phyloP scores from a whole-genome alignment of 1,284 basidiomycete species.

The Melampsora larici-populina region DNA sequence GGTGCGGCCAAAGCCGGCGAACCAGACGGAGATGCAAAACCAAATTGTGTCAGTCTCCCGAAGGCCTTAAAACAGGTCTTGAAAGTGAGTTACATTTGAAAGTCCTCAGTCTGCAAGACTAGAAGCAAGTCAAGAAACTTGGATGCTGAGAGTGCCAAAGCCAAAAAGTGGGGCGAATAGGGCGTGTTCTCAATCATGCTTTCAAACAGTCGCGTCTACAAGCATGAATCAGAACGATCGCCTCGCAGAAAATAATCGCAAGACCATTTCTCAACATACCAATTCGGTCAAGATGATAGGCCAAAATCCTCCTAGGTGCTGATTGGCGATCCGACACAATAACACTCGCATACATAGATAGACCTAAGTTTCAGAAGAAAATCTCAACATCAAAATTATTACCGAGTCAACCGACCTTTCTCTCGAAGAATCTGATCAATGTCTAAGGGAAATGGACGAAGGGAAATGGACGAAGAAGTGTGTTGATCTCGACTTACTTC shows the following conservation, averaged over 20 bases:
- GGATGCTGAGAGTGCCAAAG: slow-evolving; percentile 77
- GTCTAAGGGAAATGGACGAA: neutral
- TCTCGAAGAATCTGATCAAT: neutral
- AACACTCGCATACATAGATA: slow-evolving; percentile 90
- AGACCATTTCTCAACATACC: slow-evolving; percentile 57
- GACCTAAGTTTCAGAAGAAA: slow-evolving; percentile 52
- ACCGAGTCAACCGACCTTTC: neutral
- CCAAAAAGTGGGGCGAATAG: slow-evolving; percentile 56
- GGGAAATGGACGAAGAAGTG: neutral
- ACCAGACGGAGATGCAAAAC: slow-evolving; percentile 15
- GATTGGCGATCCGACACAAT: slow-evolving; percentile 82
- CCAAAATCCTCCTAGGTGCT: slow-evolving; percentile 94
- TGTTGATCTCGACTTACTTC: slow-evolving; percentile 62
- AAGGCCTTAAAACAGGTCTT: neutral
- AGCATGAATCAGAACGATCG: neutral
- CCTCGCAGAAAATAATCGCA: neutral
- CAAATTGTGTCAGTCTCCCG: slow-evolving; percentile 12
- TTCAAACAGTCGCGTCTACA: slow-evolving; percentile 63
- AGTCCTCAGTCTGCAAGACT: slow-evolving; percentile 90
- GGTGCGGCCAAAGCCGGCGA: neutral
- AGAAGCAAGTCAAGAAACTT: slow-evolving; percentile 91
- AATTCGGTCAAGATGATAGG: slow-evolving; percentile 90
- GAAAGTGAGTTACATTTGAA: slow-evolving; percentile 73
- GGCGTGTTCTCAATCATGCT: slow-evolving; percentile 54
- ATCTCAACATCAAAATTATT: neutral